Base-by-base conservation (phyloP, 2,329 filamentous ascomycete genomes). In the Tricladium varicosporioides region DNA sequence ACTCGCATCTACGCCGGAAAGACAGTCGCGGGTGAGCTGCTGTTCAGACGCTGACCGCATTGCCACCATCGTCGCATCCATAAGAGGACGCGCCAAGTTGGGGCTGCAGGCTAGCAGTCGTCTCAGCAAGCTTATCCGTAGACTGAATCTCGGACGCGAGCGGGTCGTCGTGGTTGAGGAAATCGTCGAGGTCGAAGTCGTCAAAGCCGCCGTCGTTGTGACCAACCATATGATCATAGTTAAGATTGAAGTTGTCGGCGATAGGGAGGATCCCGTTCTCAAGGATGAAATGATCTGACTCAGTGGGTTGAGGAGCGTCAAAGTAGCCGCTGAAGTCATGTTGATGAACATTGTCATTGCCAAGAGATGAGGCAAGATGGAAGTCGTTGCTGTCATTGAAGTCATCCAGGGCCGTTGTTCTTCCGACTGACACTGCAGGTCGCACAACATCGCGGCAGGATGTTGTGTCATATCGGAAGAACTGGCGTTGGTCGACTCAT, bases 381-480 rank as follows among this genome's bases (percentile, higher is more conserved):
- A 61, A 62, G 57, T 59, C 60, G 62, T 63, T 19, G 61, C 54
- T 56, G 67, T 54, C 43, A 52, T 55, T 49, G 62, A 65, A 64
- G 56, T 44, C 65, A 62, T 70, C 69, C 69, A 71, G 62, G 64
- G 66, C 67, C 64, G 59, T 60, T 64, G 65, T 63, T 63, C 82
- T 80, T 78, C 84, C 88, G 89, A 93, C 87, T 85, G 94, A 97
- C 94, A 99, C 94, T 89, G 94, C 94, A 96, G 94, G 94, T 96
- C 94, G 75, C 88, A 97, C 94, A 97, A 97, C 93, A 97, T 88
- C 92, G 84, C 94, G 83, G 94, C 94, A 97, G 94, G 92, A 96
- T 95, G 92, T 97, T 97, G 94, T 97, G 92, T 94, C 94, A 85
- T 79, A 83, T 95, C 91, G 85, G 89, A 82, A 78, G 67, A 68